A percentile compares a stretch with the other conserved stretches of the same genome.
Conservation (phyloP, 164 flowering plant genomes). For the Magnolia sinica region DNA sequence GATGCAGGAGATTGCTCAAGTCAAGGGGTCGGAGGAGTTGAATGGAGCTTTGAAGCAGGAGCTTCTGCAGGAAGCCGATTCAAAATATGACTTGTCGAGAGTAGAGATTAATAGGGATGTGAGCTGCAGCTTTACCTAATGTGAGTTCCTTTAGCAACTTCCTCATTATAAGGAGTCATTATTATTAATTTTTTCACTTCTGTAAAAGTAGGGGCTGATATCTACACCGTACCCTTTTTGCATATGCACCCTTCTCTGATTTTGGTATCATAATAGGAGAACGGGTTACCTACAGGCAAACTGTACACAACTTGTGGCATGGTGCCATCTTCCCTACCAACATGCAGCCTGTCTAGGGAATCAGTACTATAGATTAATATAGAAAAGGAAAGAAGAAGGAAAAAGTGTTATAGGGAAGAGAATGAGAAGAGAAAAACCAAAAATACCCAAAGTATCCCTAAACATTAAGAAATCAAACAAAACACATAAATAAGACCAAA, state of each 20-base stretch:
- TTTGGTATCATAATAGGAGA: background rate
- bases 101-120: slow-evolving; percentile 24
- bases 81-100: slow-evolving; percentile 24
- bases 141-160: slow-evolving; percentile 27
- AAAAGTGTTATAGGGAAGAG: too few relatives aligned
- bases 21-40: slow-evolving; percentile 24
- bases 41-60: slow-evolving; percentile 35
- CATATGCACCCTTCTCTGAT: background rate
- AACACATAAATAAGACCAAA: too few relatives aligned
- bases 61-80: slow-evolving; percentile 17
- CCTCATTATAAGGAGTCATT: background rate
- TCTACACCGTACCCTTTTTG: background rate
- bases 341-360: too few relatives aligned
- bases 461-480: too few relatives aligned
- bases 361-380: too few relatives aligned
- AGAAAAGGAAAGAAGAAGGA: too few relatives aligned
- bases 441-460: too few relatives aligned
- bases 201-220: background rate
- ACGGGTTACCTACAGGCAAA: too few relatives aligned
- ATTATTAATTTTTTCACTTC: background rate
- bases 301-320: too few relatives aligned
- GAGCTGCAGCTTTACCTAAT: slow-evolving; percentile 28
- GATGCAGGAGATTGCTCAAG: slow-evolving; percentile 38
- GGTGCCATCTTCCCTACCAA: too few relatives aligned
- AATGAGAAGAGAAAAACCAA: too few relatives aligned